A percentile compares a stretch with the other conserved stretches of the same genome.
Evolutionary conservation across 2,329 filamentous ascomycete genomes (phyloP).

Genomic region (Fusarium penzigii): DNA sequence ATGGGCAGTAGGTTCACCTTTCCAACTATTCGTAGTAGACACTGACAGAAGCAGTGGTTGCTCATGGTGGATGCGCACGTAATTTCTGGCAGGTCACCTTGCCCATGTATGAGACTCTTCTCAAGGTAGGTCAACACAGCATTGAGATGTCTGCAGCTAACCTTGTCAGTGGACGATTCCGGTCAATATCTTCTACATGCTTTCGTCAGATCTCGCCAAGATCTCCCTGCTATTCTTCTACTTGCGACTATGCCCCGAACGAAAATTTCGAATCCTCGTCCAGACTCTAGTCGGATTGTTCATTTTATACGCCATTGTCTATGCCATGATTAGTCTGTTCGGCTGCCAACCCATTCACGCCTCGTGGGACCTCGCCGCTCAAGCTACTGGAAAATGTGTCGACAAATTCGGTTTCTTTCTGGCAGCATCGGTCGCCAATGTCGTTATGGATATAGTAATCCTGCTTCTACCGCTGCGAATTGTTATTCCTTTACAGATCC

Average conservation of each 20-base stretch:
- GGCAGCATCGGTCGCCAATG: conserved; percentile 24
- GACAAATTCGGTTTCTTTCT: conserved; percentile 27
- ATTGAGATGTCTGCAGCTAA: rapidly evolving
- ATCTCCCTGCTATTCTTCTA: conserved; percentile 26
- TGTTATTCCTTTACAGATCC: conserved; percentile 18
- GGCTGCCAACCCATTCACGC: conserved; percentile 24
- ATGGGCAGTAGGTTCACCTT: conserved; percentile 19
- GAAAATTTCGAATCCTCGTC: conserved; percentile 16
- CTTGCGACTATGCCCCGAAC: conserved; percentile 21
- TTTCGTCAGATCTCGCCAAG: conserved; percentile 24
- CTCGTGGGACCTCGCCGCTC: conserved; percentile 22
- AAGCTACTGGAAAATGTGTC: conserved; percentile 21
- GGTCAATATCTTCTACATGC: conserved; percentile 28
- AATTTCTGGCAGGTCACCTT: conserved; percentile 24
- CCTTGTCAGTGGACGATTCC: conserved; percentile 18
- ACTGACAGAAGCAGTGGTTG: conserved; percentile 12
- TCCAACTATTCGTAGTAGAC: rapidly evolving
- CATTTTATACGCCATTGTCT: conserved; percentile 18
- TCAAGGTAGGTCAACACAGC: conserved; percentile 5
- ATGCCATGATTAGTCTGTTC: conserved; percentile 24
- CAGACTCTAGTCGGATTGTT: conserved; percentile 11
- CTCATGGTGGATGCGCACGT: conserved; percentile 16
- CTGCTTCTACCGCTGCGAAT: conserved; percentile 17
- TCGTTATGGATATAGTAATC: conserved; percentile 24
- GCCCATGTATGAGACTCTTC: conserved; percentile 11